Base-by-base conservation (phyloP, 345 rosid species). In the Sisymbrium altissimum region DNA sequence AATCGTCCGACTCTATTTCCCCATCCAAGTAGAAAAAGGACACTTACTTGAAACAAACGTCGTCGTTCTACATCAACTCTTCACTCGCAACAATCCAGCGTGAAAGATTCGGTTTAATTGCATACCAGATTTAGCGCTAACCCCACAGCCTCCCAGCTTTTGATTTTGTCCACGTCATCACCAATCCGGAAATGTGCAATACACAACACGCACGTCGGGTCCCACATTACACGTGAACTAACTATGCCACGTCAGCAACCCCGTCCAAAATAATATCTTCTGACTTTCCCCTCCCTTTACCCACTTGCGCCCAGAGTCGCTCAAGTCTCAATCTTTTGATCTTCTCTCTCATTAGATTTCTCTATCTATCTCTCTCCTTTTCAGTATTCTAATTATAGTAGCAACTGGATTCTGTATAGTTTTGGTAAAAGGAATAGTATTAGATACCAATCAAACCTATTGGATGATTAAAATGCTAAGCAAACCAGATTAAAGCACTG, bases 141-240 rank as follows among this genome's bases (percentile, higher is more conserved):
- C n/a, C 23, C 17, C 25, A 17, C 55, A 18, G 33, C 29, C 64
- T 70, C 56, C 39, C 39, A 64, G 85, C 80, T 80, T 83, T 83
- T 82, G 85, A 85, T 78, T 59, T 84, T 83, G 77, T 79, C 84
- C 82, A 80, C 53, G 66, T 81, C 82, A 80, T 81, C 82, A 80
- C 33, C 19, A 55, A 15, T 7, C 9, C 50, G 35, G 30, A 58
- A 8, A 77, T 4, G 76, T 6, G 4, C 7, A 48, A 41, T 21
- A 18, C 1, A 46, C 75, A 76, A 39, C 46, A 60, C 33, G 29
- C 7, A 15, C 8, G n/a, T 53, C 29, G 55, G 71, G 68, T 41
- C 64, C 66, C 52, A 41, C 5, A n/a, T 14, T 14, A 13, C 66
- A 40, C 49, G 49, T 61, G 23, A 9, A 33, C 49, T 60, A 40